Base-by-base conservation (phyloP, 306 rosid species). In the Prunus persica region DNA sequence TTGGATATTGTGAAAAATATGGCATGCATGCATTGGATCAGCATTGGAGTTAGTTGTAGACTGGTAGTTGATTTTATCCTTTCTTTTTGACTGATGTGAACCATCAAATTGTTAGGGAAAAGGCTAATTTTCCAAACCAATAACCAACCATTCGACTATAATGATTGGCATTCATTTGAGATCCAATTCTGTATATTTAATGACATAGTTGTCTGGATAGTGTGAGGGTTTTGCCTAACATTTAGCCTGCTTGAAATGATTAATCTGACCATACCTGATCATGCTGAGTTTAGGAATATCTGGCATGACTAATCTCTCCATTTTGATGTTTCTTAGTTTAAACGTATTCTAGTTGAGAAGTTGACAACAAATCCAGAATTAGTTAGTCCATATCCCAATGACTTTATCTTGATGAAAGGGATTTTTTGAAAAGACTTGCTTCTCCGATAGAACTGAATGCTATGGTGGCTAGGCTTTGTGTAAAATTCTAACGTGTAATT, bases 41-140 rank as follows among this genome's bases (percentile, higher is more conserved):
- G 56, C 58, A 56, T 50, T 60, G 77, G 71, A 64, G 77, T 82
- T 81, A 57, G 82, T 75, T 83, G 86, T 75, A 56, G 87, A 83
- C 66, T 73, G 83, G 80, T 84, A 72, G 84, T 76, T 79, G 66
- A 41, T 69, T 45, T 70, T 45, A 52, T 60, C 55, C 25, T 16
- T 38, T 24, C 58, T 46, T 41, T 57, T 38, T 43, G 69, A 25
- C 27, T 5, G 45, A 47, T 64, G 70, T 70, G 46, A 73, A 73
- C 72, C 7, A 51, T 34, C 71, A 38, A 55, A 69, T 8, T 55
- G 38, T 27, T 69, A 6, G 41, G 68, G 30, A 14, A 38, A 43
- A 5, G 73, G 56, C 54, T 60, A 14, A 15, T 63, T 28, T 32
- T 56, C 34, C 19, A 58, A 72, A 71, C 64, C 49, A 13, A 70